A percentile compares a stretch with the other conserved stretches of the same genome.
phyloP scores from a whole-genome alignment of 306 rosid species.

The Casuarina cunninghamiana region DNA sequence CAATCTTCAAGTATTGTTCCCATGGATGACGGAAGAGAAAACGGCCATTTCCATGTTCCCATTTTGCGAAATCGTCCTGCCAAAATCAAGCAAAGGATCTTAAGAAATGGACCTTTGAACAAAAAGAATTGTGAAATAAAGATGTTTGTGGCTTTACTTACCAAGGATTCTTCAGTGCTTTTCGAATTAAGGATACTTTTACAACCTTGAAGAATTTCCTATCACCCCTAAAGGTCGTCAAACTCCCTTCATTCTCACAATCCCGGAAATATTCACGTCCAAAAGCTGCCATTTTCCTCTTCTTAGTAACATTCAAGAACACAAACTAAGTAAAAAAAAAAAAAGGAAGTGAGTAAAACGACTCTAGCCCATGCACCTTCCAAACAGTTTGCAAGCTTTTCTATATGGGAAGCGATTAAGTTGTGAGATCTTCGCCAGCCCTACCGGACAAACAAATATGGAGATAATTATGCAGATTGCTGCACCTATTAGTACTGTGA shows the following conservation, averaged over 20 bases:
- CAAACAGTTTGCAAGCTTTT: slow-evolving; percentile 65
- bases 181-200: slow-evolving; percentile 71
- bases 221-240: slow-evolving; percentile 17
- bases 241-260: slow-evolving; percentile 33
- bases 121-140: no score
- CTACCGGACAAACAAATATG: slow-evolving; percentile 66
- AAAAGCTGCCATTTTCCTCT: slow-evolving; percentile 52
- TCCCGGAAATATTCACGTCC: slow-evolving; percentile 51
- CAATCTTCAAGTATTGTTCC: slow-evolving; percentile 79
- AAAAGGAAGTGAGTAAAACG: not conserved
- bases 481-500: slow-evolving; percentile 65
- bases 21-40: slow-evolving; percentile 80
- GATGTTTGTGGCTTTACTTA: slow-evolving; percentile 7
- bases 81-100: not conserved
- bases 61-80: slow-evolving; percentile 83
- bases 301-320: slow-evolving; percentile 6
- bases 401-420: slow-evolving; percentile 61
- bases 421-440: slow-evolving; percentile 90
- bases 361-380: slow-evolving; percentile 43
- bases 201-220: slow-evolving; percentile 56
- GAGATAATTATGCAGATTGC: slow-evolving; percentile 65
- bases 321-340: not conserved
- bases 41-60: slow-evolving; percentile 93
- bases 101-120: no score
- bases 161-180: slow-evolving; percentile 69